Base-by-base conservation (phyloP, 768 basidiomycete species). In the Mycena rebaudengoi region DNA sequence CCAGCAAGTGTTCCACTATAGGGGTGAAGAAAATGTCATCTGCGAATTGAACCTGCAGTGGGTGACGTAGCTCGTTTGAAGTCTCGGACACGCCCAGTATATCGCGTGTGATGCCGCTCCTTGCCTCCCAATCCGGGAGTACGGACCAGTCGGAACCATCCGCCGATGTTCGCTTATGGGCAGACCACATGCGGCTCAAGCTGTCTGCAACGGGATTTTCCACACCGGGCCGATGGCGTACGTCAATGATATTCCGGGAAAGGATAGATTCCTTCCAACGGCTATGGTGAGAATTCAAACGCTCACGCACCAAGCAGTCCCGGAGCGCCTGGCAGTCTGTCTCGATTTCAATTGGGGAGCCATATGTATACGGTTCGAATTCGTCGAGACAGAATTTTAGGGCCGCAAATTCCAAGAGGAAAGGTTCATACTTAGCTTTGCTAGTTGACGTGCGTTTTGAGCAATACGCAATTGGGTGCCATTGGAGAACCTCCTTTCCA, bases 371-470 rank as follows among this genome's bases (percentile, higher is more conserved):
- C 14, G 26, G 52, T 60, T 43, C 62, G 41, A 74, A 56, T 72
- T 73, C 53, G 35, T 60, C 59, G 63, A 70, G 11, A 58, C 65
- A 18, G 30, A 23, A 56, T 18, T 57, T 66, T n/a, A 64, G 56
- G 8, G 63, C 55, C 16, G 77, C 77, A 58, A 79, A 78, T 57
- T 80, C 76, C 16, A 76, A 69, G 4, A 78, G 44, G 61, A 73
- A 79, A 0, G 75, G 76, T 44, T 71, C 65, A 56, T 78, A 80
- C 35, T 69, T 69, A 55, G 71, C 75, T 62, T 78, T 76, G 2
- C 69, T 64, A 0, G 33, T 35, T 0, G 78, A 80, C 11, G 78
- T 78, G 12, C 75, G 62, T 52, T 80, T 80, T 3, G 77, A 80
- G 16, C 72, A 70, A 60, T 74, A 80, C 0, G 64, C 76, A 6